Evolutionary conservation across 2,329 filamentous ascomycete species (phyloP), one percentile per base, ranked within the genome.

Genomic region (Epichloe gansuensis): DNA sequence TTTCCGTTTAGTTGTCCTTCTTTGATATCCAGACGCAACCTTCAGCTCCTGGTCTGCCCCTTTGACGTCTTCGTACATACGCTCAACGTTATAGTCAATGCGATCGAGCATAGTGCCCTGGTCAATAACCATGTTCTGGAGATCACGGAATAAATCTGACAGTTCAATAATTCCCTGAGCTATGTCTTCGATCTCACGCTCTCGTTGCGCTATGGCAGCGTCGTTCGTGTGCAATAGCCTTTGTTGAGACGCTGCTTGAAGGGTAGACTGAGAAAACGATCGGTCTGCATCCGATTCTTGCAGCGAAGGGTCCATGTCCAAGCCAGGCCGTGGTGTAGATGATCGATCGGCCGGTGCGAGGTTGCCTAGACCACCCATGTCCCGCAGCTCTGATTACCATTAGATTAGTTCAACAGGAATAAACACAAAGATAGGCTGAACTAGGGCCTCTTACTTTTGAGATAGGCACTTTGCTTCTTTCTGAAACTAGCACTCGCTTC

Each of bases 141-240:
- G 74, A 63, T 98, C 93, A 56, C 94, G 88, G 73, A 98, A 98
- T 49, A 98, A 88, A 66, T 96, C 93, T 4, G 91, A 88, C 7
- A 98, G 75, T 65, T 97, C 91, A 63, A 98, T 97, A 68, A 98
- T 97, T 54, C 93, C 91, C 66, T 96, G 91, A 2, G 93, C 93
- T 57, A 98, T 98, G 61, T 96, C 91, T 64, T 95, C 94, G 62
- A 98, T 98, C 69, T 97, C 93, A 42, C 87, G 84, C 70, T 98
- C 93, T 57, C 93, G 87, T 67, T 97, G 93, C 56, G 85, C 81
- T 60, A 98, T 97, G 39, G 82, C 82, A 3, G 83, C 76, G 65
- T 97, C 91, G 63, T 94, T 90, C 54, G 83, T 85, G 54, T 83
- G 81, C 34, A 86, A 72, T 53, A 80, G 77, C 59, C 78, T 79